Evolutionary conservation across 805 yeast genomes (phyloP).

Genomic region (Cyberlindnera maclurae): DNA sequence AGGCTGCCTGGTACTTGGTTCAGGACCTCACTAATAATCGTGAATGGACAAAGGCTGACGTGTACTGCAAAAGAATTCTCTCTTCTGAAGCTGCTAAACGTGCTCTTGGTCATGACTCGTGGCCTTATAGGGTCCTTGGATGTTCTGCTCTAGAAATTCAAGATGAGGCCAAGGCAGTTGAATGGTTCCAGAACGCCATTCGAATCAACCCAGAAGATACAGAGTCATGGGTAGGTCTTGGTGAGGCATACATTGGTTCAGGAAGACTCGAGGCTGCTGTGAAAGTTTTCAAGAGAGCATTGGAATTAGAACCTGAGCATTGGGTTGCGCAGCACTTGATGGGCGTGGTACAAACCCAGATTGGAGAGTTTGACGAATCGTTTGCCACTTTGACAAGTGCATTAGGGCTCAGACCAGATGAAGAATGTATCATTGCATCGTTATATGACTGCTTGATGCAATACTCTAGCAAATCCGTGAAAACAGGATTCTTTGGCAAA

Average conservation of each 20-base stretch:
- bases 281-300: slow-evolving; percentile 69
- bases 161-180: slow-evolving; percentile 73
- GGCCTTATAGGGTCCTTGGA: slow-evolving; percentile 92
- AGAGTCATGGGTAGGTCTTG: slow-evolving; percentile 91
- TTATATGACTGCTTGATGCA: slow-evolving; percentile 51
- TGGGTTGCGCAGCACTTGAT: slow-evolving; percentile 63
- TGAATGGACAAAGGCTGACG: slow-evolving; percentile 84
- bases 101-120: slow-evolving; percentile 40
- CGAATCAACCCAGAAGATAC: slow-evolving; percentile 59
- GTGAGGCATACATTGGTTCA: slow-evolving; percentile 84
- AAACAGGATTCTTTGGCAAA: slow-evolving; percentile 60
- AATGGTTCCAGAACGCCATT: slow-evolving; percentile 81
- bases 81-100: slow-evolving; percentile 55
- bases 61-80: slow-evolving; percentile 60
- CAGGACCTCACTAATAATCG: slow-evolving; percentile 54
- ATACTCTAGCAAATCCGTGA: slow-evolving; percentile 44
- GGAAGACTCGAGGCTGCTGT: slow-evolving; percentile 84
- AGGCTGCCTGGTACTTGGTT: slow-evolving; percentile 69
- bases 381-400: slow-evolving; percentile 39
- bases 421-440: slow-evolving; percentile 43
- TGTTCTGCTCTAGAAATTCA: slow-evolving; percentile 64
- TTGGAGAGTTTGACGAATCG: slow-evolving; percentile 63
- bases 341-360: slow-evolving; percentile 55
- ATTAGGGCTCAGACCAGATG: slow-evolving; percentile 36
- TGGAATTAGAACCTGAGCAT: slow-evolving; percentile 42